Conservation (phyloP, 805 yeast species). For the Grigorovia humatica region DNA sequence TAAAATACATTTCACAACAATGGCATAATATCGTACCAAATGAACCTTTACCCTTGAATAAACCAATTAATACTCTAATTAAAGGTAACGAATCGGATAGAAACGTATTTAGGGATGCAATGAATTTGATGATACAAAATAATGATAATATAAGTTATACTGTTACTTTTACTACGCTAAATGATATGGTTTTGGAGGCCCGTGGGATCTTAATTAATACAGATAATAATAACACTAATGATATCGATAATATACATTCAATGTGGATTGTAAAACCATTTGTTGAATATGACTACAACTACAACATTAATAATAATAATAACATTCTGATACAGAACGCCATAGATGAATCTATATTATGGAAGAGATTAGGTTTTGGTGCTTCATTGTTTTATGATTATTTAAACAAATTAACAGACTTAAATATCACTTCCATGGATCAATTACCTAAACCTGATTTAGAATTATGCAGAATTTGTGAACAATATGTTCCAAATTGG, state of each 20-base stretch:
- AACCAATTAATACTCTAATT: constrained; percentile 52
- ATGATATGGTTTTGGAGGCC: constrained; percentile 71
- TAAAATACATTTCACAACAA: constrained; percentile 61
- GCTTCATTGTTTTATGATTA: constrained; percentile 73
- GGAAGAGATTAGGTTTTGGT: constrained; percentile 81
- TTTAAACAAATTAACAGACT: constrained; percentile 41
- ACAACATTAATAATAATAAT: constrained; percentile 4
- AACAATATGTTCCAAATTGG: constrained; percentile 87
- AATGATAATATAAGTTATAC: constrained; percentile 66
- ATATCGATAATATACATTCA: constrained; percentile 60
- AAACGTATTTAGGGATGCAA: constrained; percentile 58
- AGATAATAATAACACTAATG: constrained; percentile 32
- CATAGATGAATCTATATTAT: constrained; percentile 34
- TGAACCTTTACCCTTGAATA: constrained; percentile 7
- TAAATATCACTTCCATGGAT: constrained; percentile 51
- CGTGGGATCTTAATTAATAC: constrained; percentile 75
- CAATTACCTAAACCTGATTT: constrained; percentile 70
- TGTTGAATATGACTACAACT: constrained; percentile 33
- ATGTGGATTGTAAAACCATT: constrained; percentile 85
- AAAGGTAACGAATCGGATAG: constrained; percentile 57
- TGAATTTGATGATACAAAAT: constrained; percentile 47
- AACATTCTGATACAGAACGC: constrained; percentile 35
- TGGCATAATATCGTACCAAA: constrained; percentile 46
- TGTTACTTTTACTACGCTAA: constrained; percentile 49
- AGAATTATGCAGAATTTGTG: constrained; percentile 87